These are phyloP conservation scores for Firmiana major DNA, from an alignment of 345 rosid species.

Conservation along the genomic window DNA sequence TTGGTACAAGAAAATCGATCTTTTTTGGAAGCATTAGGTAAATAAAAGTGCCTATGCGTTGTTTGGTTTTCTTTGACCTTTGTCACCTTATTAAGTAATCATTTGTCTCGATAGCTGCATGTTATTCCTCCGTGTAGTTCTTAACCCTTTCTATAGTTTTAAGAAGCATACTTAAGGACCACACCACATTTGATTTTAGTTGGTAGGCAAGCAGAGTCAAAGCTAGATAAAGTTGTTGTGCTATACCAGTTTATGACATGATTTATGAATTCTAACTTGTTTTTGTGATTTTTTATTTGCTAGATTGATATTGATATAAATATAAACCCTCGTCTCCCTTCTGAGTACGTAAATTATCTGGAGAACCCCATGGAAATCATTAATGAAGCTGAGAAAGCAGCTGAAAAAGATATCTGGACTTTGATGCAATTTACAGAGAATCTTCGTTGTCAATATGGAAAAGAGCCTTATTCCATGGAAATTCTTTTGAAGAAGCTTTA, in stretches of 20 bases:
- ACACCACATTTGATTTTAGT: neutral
- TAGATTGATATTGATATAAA: conserved; percentile 88
- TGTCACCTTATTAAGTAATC: neutral
- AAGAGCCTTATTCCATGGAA: conserved; percentile 93
- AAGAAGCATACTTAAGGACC: neutral
- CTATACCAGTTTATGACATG: neutral
- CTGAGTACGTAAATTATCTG: conserved; percentile 83
- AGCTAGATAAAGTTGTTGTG: neutral
- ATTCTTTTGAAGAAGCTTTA: conserved; percentile 83
- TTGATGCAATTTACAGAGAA: conserved; percentile 88
- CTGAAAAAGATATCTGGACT: conserved; percentile 73
- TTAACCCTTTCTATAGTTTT: neutral
- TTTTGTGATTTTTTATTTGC: conserved; percentile 20
- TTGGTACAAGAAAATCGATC: neutral
- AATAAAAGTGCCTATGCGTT: neutral
- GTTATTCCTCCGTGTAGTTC: neutral
- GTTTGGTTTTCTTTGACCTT: neutral
- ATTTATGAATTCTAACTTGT: conserved; percentile 16
- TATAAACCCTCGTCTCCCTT: conserved; percentile 72
- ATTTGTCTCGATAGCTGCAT: neutral
- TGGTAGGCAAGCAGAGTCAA: neutral
- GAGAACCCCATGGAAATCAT: conserved; percentile 39
- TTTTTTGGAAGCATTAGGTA: neutral
- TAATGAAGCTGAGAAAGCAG: conserved; percentile 82
- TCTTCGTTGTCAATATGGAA: conserved; percentile 81